Base-by-base conservation (phyloP, 768 basidiomycete species). In the Cytidiella melzeri region DNA sequence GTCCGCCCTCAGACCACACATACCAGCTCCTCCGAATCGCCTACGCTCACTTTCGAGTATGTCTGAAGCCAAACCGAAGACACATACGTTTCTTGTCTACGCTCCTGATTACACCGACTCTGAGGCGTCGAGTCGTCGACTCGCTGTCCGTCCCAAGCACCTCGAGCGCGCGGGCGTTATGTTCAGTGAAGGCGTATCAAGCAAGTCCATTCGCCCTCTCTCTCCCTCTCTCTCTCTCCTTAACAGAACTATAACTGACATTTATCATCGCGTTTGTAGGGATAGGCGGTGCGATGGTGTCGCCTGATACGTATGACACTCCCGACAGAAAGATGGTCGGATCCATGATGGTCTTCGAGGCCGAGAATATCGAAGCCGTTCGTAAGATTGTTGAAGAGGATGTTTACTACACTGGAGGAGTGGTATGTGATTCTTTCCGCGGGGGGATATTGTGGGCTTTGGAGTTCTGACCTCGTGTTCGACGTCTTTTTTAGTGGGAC, bases 21-120 rank as follows among this genome's bases (percentile, higher is more conserved):
- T 34, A 7, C 15, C 30, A 34, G n/a, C n/a, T n/a, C n/a, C n/a
- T n/a, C n/a, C n/a, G n/a, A n/a, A n/a, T n/a, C n/a, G n/a, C n/a
- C n/a, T n/a, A n/a, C 39, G 51, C 27, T 43, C 27, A 7, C 39
- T 43, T 15, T 38, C 36, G 27, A 49, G 38, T 40, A 54, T 54
- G 53, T 43, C 53, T 24, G 15, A 21, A 4, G 15, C 48, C 26
- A 45, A 34, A 20, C 27, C 12, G 11, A 24, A 27, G n/a, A 49
- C 20, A 19, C 41, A 69, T 49, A 66, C 60, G 40, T 82, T 81
- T 61, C 55, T 83, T 46, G 77, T 87, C 25, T 85, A 78, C 56
- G 81, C 83, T 1, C 84, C 83, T 2, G 85, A 87, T 60, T 76
- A 72, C 57, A 76, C 76, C 11, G 80, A 83, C 47, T 70, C 72